Evolutionary conservation across 2,329 filamentous ascomycete species (phyloP), one percentile per base, ranked within the genome.

Genomic region (Chaetothyriales sp.): DNA sequence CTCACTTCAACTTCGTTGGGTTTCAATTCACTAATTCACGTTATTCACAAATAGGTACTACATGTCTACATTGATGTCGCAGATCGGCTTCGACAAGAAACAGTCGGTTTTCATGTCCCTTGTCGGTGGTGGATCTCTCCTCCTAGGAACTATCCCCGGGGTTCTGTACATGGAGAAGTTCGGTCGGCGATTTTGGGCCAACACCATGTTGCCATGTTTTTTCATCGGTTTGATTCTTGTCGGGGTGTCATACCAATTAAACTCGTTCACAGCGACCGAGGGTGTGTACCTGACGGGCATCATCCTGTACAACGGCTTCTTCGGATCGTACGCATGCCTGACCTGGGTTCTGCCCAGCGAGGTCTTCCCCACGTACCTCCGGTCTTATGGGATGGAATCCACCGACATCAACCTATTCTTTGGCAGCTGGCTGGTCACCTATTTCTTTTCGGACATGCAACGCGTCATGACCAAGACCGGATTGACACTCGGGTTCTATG

Each of bases 151-250:
- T 0, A 81, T 85, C 33, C 82, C 82, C 0, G 82, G 81, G 0
- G 78, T 83, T 51, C 74, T 85, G 63, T 77, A 77, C 56, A 87
- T 87, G 83, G 83, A 87, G 62, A 77, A 73, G 2, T 86, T 81
- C 47, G 83, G 83, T 10, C 80, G 83, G 19, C 79, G 83, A 3
- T 86, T 86, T 74, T 86, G 83, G 83, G 83, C 82, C 29, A 83
- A 81, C 55, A 74, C 73, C 4, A 86, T 84, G 77, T 69, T 87
- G 43, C 82, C 82, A 0, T 80, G 82, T 0, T 86, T 86, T 72
- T 83, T 86, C 60, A 63, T 86, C 45, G 83, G 83, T 15, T 71
- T 86, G 0, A 66, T 85, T 8, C 70, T 86, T 20, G 81, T 86
- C 54, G 83, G 82, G 4, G 67, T 74, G 18, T 78, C 76, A 45